These are phyloP conservation scores for Triglochin maritima DNA, from an alignment of 106 monocot species.

Conservation along the genomic window DNA sequence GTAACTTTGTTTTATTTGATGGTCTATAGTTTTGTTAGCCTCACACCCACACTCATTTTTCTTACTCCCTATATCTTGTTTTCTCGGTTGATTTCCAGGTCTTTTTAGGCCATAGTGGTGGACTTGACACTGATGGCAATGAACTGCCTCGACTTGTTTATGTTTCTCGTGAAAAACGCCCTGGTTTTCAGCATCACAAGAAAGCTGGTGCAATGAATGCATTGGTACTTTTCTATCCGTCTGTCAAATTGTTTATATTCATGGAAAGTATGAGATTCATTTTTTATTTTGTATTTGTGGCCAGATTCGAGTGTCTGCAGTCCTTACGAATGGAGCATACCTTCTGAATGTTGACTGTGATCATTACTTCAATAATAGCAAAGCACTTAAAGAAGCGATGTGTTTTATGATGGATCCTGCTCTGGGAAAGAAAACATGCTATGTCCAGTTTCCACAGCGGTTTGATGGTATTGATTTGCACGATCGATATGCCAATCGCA, in stretches of 20 bases:
- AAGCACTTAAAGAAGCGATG: slow-evolving; percentile 69
- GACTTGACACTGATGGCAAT: slow-evolving; percentile 13
- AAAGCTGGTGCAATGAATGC: slow-evolving; percentile 94
- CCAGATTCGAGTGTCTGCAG: slow-evolving; percentile 54
- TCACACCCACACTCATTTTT: not conserved
- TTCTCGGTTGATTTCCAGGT: slow-evolving; percentile 40
- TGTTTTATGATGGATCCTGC: slow-evolving; percentile 92
- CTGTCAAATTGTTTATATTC: not conserved
- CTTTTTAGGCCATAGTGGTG: slow-evolving; percentile 13
- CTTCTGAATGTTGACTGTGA: slow-evolving; percentile 90
- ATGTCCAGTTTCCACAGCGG: slow-evolving; percentile 76
- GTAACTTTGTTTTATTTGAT: slow-evolving; percentile 8
- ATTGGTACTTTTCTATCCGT: slow-evolving; percentile 10
- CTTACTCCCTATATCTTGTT: not conserved
- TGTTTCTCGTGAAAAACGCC: slow-evolving; percentile 70
- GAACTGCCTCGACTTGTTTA: slow-evolving; percentile 66
- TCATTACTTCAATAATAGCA: slow-evolving; percentile 71
- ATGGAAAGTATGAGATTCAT: not conserved
- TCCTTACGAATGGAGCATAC: slow-evolving; percentile 80
- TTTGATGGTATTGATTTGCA: slow-evolving; percentile 83
- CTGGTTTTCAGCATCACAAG: slow-evolving; percentile 75
- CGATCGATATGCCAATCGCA: slow-evolving; percentile 83
- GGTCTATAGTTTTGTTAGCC: not conserved
- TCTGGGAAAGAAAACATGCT: slow-evolving; percentile 57
- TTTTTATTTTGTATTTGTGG: not conserved